Evolutionary conservation across 2,329 filamentous ascomycete genomes (phyloP), one percentile per base, ranked within the genome.

Genomic region (Juglanconis sp.): DNA sequence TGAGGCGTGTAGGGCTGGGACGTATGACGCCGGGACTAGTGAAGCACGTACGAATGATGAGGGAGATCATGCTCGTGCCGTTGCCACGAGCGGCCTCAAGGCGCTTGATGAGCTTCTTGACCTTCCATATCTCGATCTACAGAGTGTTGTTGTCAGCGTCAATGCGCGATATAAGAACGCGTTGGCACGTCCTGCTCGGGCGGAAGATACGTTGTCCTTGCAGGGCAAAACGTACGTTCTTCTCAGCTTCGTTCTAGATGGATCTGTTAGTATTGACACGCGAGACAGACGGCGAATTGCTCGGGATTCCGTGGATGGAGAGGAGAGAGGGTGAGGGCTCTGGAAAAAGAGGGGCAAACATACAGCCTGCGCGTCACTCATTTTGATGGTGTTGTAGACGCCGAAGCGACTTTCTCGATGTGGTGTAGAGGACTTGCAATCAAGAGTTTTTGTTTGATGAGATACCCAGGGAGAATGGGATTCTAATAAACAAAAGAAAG

Each of bases 31-130:
- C 38, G 48, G 47, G 30, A 35, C 15, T 48, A 36, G 10, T 66
- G 62, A 60, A 52, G 61, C 47, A 81, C 90, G 72, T 82, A 96
- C 92, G 95, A 73, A 99, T 98, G 71, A 99, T 97, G 78, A 99
- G 86, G 66, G 94, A 98, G 79, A 99, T 99, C 95, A 99, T 99
- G 81, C 89, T 94, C 66, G 95, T 99, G 81, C 95, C 95, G 86
- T 99, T 99, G 76, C 95, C 95, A 76, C 96, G 87, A 69, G 96
- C 96, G 65, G 92, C 90, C 79, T 98, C 95, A 71, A 99, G 91
- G 71, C 95, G 91, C 81, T 98, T 99, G 81, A 99, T 96, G 74
- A 99, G 83, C 84, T 99, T 99, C 86, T 99, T 99, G 74, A 99
- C 93, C 89, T 99, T 97, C 91, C 90, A 93, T 81, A 88, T 89